These are phyloP conservation scores for Saccharomycopsis selenospora DNA, from an alignment of 805 yeast species.

Conservation along the genomic window DNA sequence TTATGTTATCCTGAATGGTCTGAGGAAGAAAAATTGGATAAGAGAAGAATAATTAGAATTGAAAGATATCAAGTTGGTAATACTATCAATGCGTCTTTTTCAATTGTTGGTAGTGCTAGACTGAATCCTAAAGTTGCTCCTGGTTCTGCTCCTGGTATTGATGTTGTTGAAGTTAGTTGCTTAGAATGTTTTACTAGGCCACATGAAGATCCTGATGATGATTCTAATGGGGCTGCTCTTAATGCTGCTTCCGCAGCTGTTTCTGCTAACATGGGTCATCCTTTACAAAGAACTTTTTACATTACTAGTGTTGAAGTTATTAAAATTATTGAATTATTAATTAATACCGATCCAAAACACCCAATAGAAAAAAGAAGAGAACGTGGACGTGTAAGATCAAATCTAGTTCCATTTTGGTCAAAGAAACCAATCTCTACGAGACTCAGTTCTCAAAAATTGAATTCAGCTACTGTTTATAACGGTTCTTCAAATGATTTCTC, in stretches of 20 bases:
- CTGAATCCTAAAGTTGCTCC: slow-evolving; percentile 39
- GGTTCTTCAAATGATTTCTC: slow-evolving; percentile 23
- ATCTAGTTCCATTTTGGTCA: slow-evolving; percentile 62
- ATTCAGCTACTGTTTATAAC: neutral
- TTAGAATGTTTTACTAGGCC: slow-evolving; percentile 36
- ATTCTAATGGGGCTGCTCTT: slow-evolving; percentile 18
- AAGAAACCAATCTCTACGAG: slow-evolving; percentile 48
- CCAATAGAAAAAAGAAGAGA: slow-evolving; percentile 51
- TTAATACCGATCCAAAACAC: slow-evolving; percentile 41
- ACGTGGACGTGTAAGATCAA: slow-evolving; percentile 59
- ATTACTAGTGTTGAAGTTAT: slow-evolving; percentile 64
- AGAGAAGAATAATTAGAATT: slow-evolving; percentile 50
- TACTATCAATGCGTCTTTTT: slow-evolving; percentile 41
- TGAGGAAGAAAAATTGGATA: slow-evolving; percentile 38
- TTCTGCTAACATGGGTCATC: slow-evolving; percentile 26
- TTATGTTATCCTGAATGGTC: slow-evolving; percentile 49
- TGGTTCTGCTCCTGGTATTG: slow-evolving; percentile 35
- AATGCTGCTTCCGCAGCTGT: neutral
- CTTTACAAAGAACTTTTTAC: slow-evolving; percentile 29
- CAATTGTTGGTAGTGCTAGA: slow-evolving; percentile 44
- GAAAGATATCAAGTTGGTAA: slow-evolving; percentile 47
- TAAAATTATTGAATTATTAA: slow-evolving; percentile 53
- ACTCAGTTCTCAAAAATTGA: slow-evolving; percentile 8
- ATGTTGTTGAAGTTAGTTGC: slow-evolving; percentile 54
- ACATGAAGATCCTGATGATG: slow-evolving; percentile 29